Base-by-base conservation (phyloP, 768 basidiomycete genomes). In the Tremella mesenterica region DNA sequence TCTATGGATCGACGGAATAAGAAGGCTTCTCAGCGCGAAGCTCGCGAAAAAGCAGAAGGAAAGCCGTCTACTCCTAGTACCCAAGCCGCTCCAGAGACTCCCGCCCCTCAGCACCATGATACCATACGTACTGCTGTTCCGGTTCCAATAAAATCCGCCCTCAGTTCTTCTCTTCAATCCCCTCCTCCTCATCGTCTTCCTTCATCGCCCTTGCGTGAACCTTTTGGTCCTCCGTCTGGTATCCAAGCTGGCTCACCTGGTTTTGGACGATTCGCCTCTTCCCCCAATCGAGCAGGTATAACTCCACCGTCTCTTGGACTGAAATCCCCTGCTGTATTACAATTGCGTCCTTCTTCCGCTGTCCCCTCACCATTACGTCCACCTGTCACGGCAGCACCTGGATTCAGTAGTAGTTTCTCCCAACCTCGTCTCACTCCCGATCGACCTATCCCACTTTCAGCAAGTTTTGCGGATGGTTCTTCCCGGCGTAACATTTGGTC, bases 1-100 rank as follows among this genome's bases (percentile, higher is more conserved):
- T 81, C 85, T 6, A 92, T 93, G 88, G 93, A 97, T 68, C 77
- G 91, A 63, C 93, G 95, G 80, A 96, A 97, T 77, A 96, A 96
- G 63, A 72, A 73, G n/a, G 72, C 64, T 0, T 70, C 71, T 0
- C 74, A 74, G 48, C 61, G 60, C 21, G 63, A 63, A 63, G 53
- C 54, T 31, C 58, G 53, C 41, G 63, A 50, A 50, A 49, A 54
- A 26, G 57, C 51, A n/a, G 57, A 61, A 21, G 30, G 52, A 53
- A 36, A 49, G 30, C 30, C 31, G 34, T 49, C 43, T 41, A 18
- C 43, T 46, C 26, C 28, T 10, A 18, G 29, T 45, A 23, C 28
- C 18, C 38, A 28, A 21, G 9, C 36, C 29, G 30, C 44, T 53
- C 44, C 45, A 48, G 20, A 28, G 20, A 36, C 26, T 21, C 61